Evolutionary conservation across 2,329 filamentous ascomycete species (phyloP).

Genomic region (Sarocladiaceae sp.): DNA sequence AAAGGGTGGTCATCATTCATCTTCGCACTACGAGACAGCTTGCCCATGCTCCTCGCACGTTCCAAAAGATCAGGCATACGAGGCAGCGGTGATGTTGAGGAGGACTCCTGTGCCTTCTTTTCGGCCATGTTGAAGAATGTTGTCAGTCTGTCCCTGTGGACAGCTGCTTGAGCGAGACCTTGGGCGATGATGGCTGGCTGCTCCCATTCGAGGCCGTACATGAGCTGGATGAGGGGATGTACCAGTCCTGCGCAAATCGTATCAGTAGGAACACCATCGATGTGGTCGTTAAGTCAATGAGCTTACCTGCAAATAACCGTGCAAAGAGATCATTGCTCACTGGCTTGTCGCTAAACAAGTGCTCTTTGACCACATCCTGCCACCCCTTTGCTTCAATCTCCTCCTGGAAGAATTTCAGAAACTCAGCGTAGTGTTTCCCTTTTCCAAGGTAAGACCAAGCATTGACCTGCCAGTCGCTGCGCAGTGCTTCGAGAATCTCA

Average conservation of each 20-base stretch:
- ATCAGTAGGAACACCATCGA: not conserved
- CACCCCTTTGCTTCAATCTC: conserved; percentile 64
- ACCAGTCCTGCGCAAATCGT: conserved; percentile 51
- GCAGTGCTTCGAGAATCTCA: conserved; percentile 49
- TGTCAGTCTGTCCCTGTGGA: conserved; percentile 58
- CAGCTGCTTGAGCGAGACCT: conserved; percentile 70
- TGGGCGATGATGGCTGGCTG: conserved; percentile 80
- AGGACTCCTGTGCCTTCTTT: conserved; percentile 26
- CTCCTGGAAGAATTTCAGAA: conserved; percentile 69
- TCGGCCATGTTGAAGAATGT: conserved; percentile 52
- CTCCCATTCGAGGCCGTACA: conserved; percentile 77
- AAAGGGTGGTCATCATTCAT: conserved; percentile 56
- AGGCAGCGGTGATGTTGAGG: conserved; percentile 12
- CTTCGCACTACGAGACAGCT: conserved; percentile 46
- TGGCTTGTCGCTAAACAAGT: conserved; percentile 60
- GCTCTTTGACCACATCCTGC: conserved; percentile 57
- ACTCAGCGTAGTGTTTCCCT: conserved; percentile 63
- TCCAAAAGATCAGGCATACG: conserved; percentile 49
- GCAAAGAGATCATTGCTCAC: conserved; percentile 64
- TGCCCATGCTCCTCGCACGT: conserved; percentile 43
- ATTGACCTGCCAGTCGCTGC: conserved; percentile 41
- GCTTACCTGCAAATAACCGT: conserved; percentile 60
- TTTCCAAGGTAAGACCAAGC: conserved; percentile 61
- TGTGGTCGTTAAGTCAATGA: not conserved
- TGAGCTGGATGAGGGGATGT: conserved; percentile 80